Percentiles rank a stretch among this genome's conserved stretches.
Conservation (phyloP, 2,329 filamentous ascomycete species). For the Beauveria sp. region DNA sequence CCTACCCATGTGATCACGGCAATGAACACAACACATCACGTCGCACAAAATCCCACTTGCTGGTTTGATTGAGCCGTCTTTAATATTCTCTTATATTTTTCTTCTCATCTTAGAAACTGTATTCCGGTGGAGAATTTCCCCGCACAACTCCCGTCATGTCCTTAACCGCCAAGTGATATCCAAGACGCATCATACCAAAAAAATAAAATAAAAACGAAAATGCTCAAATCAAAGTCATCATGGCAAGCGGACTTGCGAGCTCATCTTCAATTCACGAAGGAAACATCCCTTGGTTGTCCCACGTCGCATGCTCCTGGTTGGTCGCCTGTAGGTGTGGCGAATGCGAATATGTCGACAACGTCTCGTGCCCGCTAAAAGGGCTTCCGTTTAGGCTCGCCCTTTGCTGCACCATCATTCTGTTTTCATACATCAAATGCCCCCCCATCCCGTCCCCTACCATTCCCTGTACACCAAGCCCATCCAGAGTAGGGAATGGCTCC, state of each 20-base stretch:
- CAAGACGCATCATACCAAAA: not conserved
- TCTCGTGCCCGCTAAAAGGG: constrained; percentile 30
- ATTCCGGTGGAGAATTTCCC: no score
- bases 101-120: no score
- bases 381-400: constrained; percentile 23
- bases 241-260: not conserved
- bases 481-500: constrained; percentile 26
- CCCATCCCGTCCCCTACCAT: constrained; percentile 18
- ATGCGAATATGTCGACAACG: constrained; percentile 26
- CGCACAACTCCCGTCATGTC: no score
- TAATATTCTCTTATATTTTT: no score
- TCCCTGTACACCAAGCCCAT: constrained; percentile 26
- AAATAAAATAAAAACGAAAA: not conserved
- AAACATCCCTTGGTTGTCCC: constrained; percentile 18
- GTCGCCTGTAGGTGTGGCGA: constrained; percentile 25
- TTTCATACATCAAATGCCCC: constrained; percentile 23
- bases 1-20: no score
- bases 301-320: constrained; percentile 16
- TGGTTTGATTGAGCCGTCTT: no score
- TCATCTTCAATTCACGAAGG: not conserved
- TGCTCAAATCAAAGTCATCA: not conserved
- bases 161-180: not conserved
- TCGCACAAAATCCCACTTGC: no score
- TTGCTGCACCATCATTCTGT: constrained; percentile 24
- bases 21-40: not conserved